Evolutionary conservation across 108 stramenopile genomes (phyloP).

Genomic region (Nannochloropsis granulata): DNA sequence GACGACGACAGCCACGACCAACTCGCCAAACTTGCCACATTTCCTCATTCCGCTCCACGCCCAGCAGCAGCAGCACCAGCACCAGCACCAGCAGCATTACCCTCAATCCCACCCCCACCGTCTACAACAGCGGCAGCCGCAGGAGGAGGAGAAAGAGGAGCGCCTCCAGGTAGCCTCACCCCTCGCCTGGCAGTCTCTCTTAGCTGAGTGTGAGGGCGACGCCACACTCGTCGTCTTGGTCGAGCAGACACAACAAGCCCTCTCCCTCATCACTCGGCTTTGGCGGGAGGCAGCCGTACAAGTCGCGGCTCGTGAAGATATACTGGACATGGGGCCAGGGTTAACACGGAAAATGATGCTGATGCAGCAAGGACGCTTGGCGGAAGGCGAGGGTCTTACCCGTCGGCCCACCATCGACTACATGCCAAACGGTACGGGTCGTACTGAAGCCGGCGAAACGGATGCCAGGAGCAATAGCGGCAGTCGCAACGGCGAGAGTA

Average conservation of each 20-base stretch:
- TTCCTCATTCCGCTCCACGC: no score
- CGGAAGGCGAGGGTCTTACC: neutral
- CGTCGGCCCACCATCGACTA: neutral
- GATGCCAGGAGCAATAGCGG: neutral
- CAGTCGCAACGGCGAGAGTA: neutral
- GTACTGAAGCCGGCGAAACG: neutral
- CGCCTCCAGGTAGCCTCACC: neutral
- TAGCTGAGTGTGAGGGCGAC: neutral
- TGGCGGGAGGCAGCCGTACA: neutral
- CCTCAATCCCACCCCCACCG: no score
- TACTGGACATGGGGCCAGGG: neutral
- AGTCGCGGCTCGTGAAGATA: neutral
- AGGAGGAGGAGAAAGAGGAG: neutral
- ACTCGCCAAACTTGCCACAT: no score
- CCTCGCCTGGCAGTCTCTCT: neutral
- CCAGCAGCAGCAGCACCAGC: no score
- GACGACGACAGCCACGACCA: no score
- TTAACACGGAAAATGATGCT: neutral
- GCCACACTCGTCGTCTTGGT: neutral
- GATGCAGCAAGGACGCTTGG: neutral
- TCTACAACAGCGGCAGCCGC: no score
- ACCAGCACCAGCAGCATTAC: no score
- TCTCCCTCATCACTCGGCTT: neutral
- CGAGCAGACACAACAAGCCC: neutral
- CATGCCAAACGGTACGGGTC: neutral